phyloP scores from a whole-genome alignment of 208 protist species.

The Acanthamoeba castellanii region DNA sequence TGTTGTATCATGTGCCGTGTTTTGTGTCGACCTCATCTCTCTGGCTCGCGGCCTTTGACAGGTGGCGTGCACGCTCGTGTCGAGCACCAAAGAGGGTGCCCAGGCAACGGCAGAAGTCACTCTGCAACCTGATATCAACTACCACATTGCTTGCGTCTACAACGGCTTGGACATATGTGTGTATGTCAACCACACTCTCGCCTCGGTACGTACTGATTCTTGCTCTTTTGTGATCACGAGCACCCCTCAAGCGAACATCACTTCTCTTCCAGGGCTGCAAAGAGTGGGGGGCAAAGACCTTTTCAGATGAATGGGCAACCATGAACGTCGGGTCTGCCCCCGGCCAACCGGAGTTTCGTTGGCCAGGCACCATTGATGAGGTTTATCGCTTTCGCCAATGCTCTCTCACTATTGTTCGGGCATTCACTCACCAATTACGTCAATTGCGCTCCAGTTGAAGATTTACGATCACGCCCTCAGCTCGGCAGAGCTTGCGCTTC shows the following conservation, averaged over 20 bases:
- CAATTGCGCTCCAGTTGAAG: background rate
- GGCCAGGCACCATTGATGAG: background rate
- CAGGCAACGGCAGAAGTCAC: background rate
- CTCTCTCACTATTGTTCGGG: background rate
- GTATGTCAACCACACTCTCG: background rate
- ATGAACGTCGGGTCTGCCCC: background rate
- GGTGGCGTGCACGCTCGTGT: too few relatives aligned
- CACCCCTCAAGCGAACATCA: background rate
- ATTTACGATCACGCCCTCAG: slow-evolving; percentile 8
- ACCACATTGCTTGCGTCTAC: background rate
- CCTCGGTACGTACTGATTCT: background rate
- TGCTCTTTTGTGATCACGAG: background rate
- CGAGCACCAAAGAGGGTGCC: too few relatives aligned
- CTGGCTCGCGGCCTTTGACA: too few relatives aligned
- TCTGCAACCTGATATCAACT: background rate
- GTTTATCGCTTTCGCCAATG: background rate
- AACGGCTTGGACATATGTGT: background rate
- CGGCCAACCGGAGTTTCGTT: background rate
- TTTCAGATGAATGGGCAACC: background rate
- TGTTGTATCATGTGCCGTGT: too few relatives aligned
- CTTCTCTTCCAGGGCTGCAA: background rate
- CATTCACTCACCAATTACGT: background rate
- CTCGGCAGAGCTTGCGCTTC: background rate
- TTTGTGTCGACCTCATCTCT: too few relatives aligned
- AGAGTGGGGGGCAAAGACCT: background rate